Base-by-base conservation (phyloP, 345 rosid species). In the Euclidium syriacum region DNA sequence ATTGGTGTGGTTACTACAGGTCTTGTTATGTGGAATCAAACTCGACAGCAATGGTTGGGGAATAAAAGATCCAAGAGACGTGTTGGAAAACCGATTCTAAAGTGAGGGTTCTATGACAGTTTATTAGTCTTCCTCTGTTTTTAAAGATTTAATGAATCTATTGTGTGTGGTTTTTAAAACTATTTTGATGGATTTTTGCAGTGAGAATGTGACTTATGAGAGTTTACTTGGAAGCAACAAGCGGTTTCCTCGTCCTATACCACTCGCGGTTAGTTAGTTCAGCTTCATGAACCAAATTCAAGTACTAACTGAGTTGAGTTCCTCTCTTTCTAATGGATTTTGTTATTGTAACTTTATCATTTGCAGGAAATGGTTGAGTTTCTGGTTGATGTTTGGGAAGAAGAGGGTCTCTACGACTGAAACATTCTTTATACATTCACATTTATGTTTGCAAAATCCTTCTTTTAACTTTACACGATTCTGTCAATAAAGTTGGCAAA, bases 331-430 rank as follows among this genome's bases (percentile, higher is more conserved):
- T 51, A 22, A 8, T 27, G 14, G 39, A 3, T 25, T 5, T 71
- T 51, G 17, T 8, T 9, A 8, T 10, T 52, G 40, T 30, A 29
- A 41, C n/a, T n/a, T 32, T 10, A 30, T 61, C 36, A 30, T 52
- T n/a, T 16, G 24, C 83, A 90, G 95, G 95, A 90, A 78, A 90
- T 90, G 97, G 86, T 83, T 23, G 82, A 86, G 77, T 90, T 86
- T 81, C 86, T 90, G 1, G 84, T 84, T 50, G 88, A 90, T 70
- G 50, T 75, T 10, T 86, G 95, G 95, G 97, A 90, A 73, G 88
- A 90, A 62, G 95, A 86, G 56, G 91, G 91, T 8, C 75, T 83
- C 79, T 83, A 85, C 16, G 85, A 68, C 66, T 88, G 67, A 87
- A 40, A 29, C 33, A 50, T 50, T 50, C 3, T 43, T 30, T 17